A percentile compares a stretch with the other conserved stretches of the same genome.
phyloP scores from a whole-genome alignment of 169 alveolate species.

The Toxoplasma gondii region DNA sequence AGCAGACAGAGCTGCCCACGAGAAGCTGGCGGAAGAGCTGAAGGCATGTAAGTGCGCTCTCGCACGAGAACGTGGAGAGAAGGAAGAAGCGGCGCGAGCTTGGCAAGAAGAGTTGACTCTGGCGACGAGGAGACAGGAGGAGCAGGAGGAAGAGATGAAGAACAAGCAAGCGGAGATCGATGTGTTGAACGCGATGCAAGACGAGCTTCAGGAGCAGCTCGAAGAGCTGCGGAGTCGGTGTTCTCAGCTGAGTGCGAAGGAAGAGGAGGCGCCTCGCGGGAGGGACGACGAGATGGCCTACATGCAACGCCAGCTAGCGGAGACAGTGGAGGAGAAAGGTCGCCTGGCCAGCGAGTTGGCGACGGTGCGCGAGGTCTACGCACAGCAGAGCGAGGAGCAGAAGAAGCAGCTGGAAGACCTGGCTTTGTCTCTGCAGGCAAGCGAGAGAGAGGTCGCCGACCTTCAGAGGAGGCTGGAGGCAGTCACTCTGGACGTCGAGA shows the following conservation, averaged over 20 bases:
- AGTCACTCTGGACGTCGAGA: neutral
- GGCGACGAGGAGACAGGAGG: neutral
- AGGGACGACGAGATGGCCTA: neutral
- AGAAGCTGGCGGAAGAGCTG: neutral
- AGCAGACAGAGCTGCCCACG: neutral
- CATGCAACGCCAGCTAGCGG: constrained; percentile 3
- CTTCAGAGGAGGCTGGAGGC: neutral
- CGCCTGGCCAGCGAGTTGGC: neutral
- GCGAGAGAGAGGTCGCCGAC: constrained; percentile 7
- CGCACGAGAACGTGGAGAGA: neutral
- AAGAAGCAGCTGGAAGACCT: neutral
- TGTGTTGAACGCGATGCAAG: neutral
- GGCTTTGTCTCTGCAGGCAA: neutral
- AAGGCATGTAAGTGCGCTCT: neutral
- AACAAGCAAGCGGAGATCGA: constrained; percentile 7
- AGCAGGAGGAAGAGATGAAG: neutral
- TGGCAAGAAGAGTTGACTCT: neutral
- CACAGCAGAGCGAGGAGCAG: neutral
- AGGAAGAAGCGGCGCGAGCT: neutral
- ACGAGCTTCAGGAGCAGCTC: neutral
- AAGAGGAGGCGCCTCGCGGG: neutral
- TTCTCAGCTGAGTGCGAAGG: neutral
- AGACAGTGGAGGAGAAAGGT: neutral
- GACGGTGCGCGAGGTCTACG: neutral
- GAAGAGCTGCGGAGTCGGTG: neutral